Evolutionary conservation across 202 grass and related monocot genomes (phyloP), one percentile per base, ranked within the genome.

Genomic region (Brachypodium distachyon): DNA sequence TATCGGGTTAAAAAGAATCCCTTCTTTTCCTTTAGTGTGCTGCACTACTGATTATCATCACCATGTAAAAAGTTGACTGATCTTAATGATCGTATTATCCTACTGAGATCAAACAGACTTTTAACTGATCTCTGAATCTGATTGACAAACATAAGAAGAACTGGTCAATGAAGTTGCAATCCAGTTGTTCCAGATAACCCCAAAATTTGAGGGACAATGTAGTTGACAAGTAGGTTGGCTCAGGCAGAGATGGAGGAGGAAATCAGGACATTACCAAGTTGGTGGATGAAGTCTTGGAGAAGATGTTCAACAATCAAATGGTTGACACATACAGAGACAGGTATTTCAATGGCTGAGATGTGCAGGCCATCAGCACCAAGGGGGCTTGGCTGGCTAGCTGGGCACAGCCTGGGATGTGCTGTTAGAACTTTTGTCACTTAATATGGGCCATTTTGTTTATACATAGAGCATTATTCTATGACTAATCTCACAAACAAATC

Each of bases 331-430:
- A 86, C 34, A 76, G 60, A 11, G 74, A 79, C 80, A 62, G 58
- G 69, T 27, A 83, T 69, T n/a, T 88, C 19, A 78, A 55, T 47
- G 69, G 23, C n/a, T n/a, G 39, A 9, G 74, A 75, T 75, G 86
- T 84, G 81, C 81, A 80, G 81, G 61, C 81, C 76, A 88, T 68
- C 42, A n/a, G n/a, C n/a, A n/a, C n/a, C n/a, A 76, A 80, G 70
- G 69, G 43, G 12, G n/a, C n/a, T n/a, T n/a, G n/a, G n/a, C n/a
- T n/a, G n/a, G n/a, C n/a, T n/a, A n/a, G n/a, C n/a, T n/a, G n/a
- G n/a, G 60, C 69, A 76, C 68, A 83, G 86, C 76, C 79, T 82
- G 36, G 11, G 37, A 27, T 46, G 28, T 77, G 78, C 78, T 86
- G 78, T 47, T 50, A 57, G 69, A 67, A 31, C 56, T 18, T 28